Base-by-base conservation (phyloP, 805 yeast genomes). In the Yueomyces sinensis region DNA sequence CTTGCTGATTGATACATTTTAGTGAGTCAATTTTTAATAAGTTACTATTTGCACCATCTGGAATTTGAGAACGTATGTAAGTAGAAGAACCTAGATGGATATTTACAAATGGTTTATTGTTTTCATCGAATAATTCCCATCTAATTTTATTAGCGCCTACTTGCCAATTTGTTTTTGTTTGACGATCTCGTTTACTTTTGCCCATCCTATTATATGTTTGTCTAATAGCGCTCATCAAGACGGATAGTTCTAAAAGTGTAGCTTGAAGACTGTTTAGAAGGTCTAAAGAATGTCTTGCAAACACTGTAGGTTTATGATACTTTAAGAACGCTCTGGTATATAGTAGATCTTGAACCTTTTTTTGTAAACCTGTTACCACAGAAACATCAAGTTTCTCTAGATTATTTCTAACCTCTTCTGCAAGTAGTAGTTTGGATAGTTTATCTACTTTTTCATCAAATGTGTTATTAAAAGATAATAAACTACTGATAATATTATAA, bases 21-120 rank as follows among this genome's bases (percentile, higher is more conserved):
- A 77, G 48, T 41, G 69, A 53, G 0, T 55, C 50, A 5, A 77
- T 56, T 27, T 58, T 58, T 2, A 75, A 49, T 9, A 53, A 49
- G 41, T 75, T 76, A 11, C 59, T 47, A 31, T 70, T 71, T 0
- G 76, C 61, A 1, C 81, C 79, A 46, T 70, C 72, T 4, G 62
- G 45, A 5, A 64, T 58, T 32, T 72, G 76, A 1, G 70, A 52
- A 37, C 81, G 55, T 13, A 59, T 46, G 43, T 66, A 74, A 3
- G 48, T 47, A 3, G 76, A 63, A 9, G 63, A 54, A 0, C 72
- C 71, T 14, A 76, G 44, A 0, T 72, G 72, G 36, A 76, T 60
- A 30, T 71, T 73, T 23, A 74, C 54, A 38, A 76, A 66, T 1
- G 75, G 72, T 5, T 56, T 50, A 17, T 69, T 49, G 1, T 61